phyloP scores from a whole-genome alignment of 805 yeast species.

The Sugiyamaella lignohabitans region DNA sequence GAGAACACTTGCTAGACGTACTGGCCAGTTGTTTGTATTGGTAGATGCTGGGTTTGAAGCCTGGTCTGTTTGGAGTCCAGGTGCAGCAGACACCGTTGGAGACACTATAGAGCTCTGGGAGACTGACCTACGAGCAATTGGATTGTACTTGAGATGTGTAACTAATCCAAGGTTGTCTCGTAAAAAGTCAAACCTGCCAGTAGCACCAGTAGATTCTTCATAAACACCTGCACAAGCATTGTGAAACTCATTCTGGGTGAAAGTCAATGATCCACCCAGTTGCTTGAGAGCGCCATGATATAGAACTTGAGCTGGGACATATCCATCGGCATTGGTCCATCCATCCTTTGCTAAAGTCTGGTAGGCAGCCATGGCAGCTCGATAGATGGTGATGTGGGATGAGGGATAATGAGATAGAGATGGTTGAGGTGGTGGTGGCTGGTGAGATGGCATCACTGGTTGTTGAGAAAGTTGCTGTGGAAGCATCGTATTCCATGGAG shows the following conservation, averaged over 20 bases:
- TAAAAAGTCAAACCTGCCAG: slow-evolving; percentile 23
- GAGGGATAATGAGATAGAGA: not conserved
- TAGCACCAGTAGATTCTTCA: slow-evolving; percentile 4
- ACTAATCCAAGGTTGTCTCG: slow-evolving; percentile 32
- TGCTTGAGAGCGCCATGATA: slow-evolving; percentile 25
- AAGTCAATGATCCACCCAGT: slow-evolving; percentile 14
- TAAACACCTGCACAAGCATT: slow-evolving; percentile 22
- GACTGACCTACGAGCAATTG: not conserved
- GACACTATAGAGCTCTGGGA: not conserved
- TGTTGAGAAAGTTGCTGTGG: not conserved
- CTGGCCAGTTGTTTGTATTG: not conserved
- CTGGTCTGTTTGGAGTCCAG: no score
- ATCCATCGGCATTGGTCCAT: slow-evolving; percentile 28
- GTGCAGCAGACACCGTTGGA: not conserved
- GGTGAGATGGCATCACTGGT: not conserved
- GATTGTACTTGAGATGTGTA: slow-evolving; percentile 24
- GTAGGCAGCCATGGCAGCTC: slow-evolving; percentile 25
- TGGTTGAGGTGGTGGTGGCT: not conserved
- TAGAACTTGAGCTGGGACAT: slow-evolving; percentile 30
- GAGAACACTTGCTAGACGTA: slow-evolving; percentile 1
- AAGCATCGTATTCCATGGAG: not conserved
- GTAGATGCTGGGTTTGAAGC: not conserved
- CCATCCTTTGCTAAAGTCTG: slow-evolving; percentile 19
- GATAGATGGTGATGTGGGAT: slow-evolving; percentile 15
- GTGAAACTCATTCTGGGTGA: slow-evolving; percentile 27